Percentiles rank a stretch among this genome's conserved stretches.
These are phyloP conservation scores for Amanita molliuscula DNA, from an alignment of 768 basidiomycete species.

Conservation along the genomic window DNA sequence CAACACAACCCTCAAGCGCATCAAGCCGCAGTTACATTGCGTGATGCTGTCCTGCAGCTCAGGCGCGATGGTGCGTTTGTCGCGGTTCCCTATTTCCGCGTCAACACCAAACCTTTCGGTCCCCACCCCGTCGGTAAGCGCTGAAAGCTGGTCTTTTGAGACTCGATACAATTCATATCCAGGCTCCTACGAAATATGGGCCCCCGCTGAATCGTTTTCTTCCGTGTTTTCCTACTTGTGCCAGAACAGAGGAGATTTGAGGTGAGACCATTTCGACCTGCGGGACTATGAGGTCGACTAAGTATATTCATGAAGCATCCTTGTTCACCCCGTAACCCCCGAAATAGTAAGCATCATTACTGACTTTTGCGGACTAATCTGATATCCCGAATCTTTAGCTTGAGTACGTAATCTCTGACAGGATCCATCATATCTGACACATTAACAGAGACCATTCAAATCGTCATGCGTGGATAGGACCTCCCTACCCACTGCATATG, in stretches of 20 bases:
- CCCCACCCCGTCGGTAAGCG: slow-evolving; percentile 67
- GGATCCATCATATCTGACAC: neutral
- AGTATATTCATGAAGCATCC: slow-evolving; percentile 33
- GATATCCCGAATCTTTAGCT: slow-evolving; percentile 22
- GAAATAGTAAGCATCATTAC: slow-evolving; percentile 40
- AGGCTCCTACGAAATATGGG: slow-evolving; percentile 83
- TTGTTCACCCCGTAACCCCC: slow-evolving; percentile 66
- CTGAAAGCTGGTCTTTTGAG: neutral
- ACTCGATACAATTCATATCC: neutral
- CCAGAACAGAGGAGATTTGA: slow-evolving; percentile 55
- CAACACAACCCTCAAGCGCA: slow-evolving; percentile 55
- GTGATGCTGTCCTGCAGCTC: slow-evolving; percentile 62
- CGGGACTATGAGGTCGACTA: neutral
- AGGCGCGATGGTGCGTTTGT: slow-evolving; percentile 71
- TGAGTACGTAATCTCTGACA: slow-evolving; percentile 26
- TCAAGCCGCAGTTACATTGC: slow-evolving; percentile 52
- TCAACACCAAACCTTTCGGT: slow-evolving; percentile 59
- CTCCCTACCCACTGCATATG: slow-evolving; percentile 58
- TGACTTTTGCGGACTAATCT: neutral
- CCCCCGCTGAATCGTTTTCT: slow-evolving; percentile 61
- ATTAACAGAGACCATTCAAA: slow-evolving; percentile 52
- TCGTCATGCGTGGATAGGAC: slow-evolving; percentile 69
- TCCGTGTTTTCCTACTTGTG: slow-evolving; percentile 72
- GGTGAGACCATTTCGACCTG: slow-evolving; percentile 28
- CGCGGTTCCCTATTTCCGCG: slow-evolving; percentile 65